Percentiles rank a stretch among this genome's conserved stretches.
These are phyloP conservation scores for Crithidia acanthocephali DNA, from an alignment of 208 protist genomes.

Conservation along the genomic window DNA sequence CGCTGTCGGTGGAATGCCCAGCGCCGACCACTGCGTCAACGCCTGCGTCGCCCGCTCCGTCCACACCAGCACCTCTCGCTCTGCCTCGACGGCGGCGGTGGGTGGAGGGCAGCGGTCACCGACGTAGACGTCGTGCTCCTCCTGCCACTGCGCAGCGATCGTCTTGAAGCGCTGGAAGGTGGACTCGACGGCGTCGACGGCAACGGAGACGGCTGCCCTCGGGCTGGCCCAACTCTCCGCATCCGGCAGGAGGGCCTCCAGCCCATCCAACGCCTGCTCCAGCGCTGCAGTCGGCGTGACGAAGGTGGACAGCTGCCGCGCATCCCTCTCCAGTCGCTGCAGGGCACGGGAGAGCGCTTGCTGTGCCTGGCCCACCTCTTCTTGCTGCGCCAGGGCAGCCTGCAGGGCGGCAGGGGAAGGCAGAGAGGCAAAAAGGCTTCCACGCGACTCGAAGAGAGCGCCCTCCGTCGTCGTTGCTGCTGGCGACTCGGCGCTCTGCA, in stretches of 20 bases:
- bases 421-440: constrained; percentile 27
- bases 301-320: constrained; percentile 12
- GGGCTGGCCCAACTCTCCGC: constrained; percentile 6
- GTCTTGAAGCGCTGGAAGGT: constrained; percentile 14
- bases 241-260: constrained; percentile 19
- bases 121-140: constrained; percentile 16
- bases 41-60: constrained; percentile 17
- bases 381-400: constrained; percentile 30
- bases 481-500: constrained; percentile 3
- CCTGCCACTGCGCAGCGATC: constrained; percentile 23
- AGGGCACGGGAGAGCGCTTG: constrained; percentile 22
- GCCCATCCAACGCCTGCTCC: constrained; percentile 23
- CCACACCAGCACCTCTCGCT: constrained; percentile 13
- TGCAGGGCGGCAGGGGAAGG: constrained; percentile 29
- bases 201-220: constrained; percentile 1
- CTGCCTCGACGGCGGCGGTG: not conserved
- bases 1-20: constrained; percentile 10
- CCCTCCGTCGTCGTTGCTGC: constrained; percentile 11
- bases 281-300: constrained; percentile 22
- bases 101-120: constrained; percentile 9
- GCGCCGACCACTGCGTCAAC: constrained; percentile 12
- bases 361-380: constrained; percentile 33
- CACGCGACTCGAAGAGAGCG: constrained; percentile 20
- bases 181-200: constrained; percentile 12
- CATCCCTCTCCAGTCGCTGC: constrained; percentile 28